phyloP scores from a whole-genome alignment of 2,329 filamentous ascomycete species.

The Sporothrix luriei region DNA sequence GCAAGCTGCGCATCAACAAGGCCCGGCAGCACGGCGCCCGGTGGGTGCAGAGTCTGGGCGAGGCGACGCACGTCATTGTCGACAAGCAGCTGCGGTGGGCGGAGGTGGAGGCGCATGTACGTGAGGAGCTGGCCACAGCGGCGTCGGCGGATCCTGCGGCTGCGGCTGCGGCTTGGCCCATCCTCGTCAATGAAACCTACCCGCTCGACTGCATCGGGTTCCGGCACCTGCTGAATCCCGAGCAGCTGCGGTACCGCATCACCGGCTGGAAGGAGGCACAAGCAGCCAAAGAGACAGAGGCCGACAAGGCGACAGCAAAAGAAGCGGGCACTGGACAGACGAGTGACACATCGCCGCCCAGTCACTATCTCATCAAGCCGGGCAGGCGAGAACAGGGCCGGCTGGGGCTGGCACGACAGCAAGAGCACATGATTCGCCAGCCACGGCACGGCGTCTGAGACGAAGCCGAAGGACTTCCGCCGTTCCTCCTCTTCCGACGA shows the following conservation, averaged over 20 bases:
- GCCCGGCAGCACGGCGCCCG: constrained; percentile 73
- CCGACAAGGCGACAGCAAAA: neutral
- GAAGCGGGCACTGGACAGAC: neutral
- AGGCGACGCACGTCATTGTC: constrained; percentile 77
- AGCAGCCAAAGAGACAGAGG: neutral
- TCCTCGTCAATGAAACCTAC: constrained; percentile 69
- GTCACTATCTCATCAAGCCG: constrained; percentile 17
- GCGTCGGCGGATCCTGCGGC: no score
- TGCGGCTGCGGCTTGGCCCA: constrained; percentile 38
- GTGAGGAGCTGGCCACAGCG: constrained; percentile 49
- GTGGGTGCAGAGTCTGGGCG: constrained; percentile 63
- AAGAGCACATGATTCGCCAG: constrained; percentile 24
- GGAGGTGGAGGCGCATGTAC: constrained; percentile 56
- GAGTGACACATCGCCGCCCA: neutral
- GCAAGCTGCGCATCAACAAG: constrained; percentile 72
- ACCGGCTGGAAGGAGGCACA: constrained; percentile 48
- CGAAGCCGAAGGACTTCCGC: no score
- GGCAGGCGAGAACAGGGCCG: neutral
- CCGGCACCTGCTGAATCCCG: constrained; percentile 59
- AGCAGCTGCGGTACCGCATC: constrained; percentile 62
- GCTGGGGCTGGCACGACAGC: neutral
- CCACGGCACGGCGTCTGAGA: constrained; percentile 15
- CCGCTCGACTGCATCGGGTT: constrained; percentile 68
- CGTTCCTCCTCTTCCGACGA: neutral
- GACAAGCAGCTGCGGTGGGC: constrained; percentile 68